Conservation (phyloP, 139 green algal species). For the Diplosphaera chodatii region DNA sequence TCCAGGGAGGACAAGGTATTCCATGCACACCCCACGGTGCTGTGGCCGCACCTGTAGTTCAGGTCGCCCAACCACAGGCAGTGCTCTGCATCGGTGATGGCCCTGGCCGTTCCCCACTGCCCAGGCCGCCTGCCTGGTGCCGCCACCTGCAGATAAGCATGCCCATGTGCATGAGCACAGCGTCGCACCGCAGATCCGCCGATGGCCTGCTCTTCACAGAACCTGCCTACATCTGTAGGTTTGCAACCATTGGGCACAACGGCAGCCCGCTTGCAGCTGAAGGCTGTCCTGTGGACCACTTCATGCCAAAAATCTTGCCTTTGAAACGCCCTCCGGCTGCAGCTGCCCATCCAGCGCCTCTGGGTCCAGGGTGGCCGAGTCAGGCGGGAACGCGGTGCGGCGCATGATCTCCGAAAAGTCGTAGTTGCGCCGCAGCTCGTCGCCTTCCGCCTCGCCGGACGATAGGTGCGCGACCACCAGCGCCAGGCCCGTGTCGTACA, state of each 20-base stretch:
- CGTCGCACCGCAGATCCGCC: too few species aligned
- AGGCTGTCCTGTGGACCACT: too few species aligned
- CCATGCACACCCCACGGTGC: too few species aligned
- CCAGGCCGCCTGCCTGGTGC: conserved; percentile 1
- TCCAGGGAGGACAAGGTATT: too few species aligned
- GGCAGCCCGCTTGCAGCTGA: too few species aligned
- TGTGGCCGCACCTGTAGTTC: too few species aligned
- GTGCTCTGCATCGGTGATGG: conserved; percentile 30
- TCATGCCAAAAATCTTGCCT: neutral
- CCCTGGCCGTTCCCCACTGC: conserved; percentile 15
- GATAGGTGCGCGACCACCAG: conserved; percentile 62
- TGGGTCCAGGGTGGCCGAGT: neutral
- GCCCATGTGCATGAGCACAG: too few species aligned
- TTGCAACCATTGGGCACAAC: too few species aligned
- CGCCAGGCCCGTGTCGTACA: conserved; percentile 57
- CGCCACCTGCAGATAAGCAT: too few species aligned
- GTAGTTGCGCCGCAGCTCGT: conserved; percentile 60
- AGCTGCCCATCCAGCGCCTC: neutral
- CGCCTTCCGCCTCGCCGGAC: conserved; percentile 39
- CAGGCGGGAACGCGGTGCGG: neutral
- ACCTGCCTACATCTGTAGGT: too few species aligned
- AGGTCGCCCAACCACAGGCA: conserved; percentile 84
- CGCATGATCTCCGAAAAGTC: conserved; percentile 63
- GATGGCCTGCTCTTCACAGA: too few species aligned
- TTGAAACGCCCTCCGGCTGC: neutral